Percentiles rank a stretch among this genome's conserved stretches.
Conservation (phyloP, 805 yeast genomes). For the Nakazawaea pomicola region DNA sequence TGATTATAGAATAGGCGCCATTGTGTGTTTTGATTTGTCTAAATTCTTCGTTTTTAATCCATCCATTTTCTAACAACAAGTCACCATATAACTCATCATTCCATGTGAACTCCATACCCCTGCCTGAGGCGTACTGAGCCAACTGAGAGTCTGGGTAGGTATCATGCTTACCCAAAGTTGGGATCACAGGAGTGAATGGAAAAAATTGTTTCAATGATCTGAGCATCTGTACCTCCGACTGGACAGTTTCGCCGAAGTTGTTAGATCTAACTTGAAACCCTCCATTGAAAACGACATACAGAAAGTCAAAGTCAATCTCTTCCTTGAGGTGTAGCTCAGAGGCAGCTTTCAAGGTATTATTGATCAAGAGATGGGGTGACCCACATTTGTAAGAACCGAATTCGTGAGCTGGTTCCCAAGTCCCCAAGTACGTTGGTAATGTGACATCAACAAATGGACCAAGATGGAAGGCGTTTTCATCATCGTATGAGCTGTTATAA, state of each 20-base stretch:
- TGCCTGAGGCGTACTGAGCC: conserved; percentile 20
- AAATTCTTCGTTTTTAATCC: conserved; percentile 7
- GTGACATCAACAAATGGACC: conserved; percentile 25
- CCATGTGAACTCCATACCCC: conserved; percentile 8
- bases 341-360: conserved; percentile 29
- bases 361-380: conserved; percentile 34
- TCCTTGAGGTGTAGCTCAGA: neutral
- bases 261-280: conserved; percentile 30
- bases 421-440: conserved; percentile 21
- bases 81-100: conserved; percentile 10
- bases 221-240: conserved; percentile 29
- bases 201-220: conserved; percentile 30
- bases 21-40: conserved; percentile 25
- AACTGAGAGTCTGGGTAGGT: conserved; percentile 41
- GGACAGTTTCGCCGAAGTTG: conserved; percentile 26
- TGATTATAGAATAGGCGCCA: conserved; percentile 32
- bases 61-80: conserved; percentile 1
- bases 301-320: conserved; percentile 23
- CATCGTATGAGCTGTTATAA: conserved; percentile 29
- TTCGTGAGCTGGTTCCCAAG: conserved; percentile 30
- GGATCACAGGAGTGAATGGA: conserved; percentile 28
- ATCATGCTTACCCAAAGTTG: conserved; percentile 39
- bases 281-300: conserved; percentile 34
- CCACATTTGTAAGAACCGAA: conserved; percentile 38
- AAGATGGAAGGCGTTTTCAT: conserved; percentile 22